phyloP scores from a whole-genome alignment of 2,329 filamentous ascomycete species.

The Colletotrichum ledebouriae region DNA sequence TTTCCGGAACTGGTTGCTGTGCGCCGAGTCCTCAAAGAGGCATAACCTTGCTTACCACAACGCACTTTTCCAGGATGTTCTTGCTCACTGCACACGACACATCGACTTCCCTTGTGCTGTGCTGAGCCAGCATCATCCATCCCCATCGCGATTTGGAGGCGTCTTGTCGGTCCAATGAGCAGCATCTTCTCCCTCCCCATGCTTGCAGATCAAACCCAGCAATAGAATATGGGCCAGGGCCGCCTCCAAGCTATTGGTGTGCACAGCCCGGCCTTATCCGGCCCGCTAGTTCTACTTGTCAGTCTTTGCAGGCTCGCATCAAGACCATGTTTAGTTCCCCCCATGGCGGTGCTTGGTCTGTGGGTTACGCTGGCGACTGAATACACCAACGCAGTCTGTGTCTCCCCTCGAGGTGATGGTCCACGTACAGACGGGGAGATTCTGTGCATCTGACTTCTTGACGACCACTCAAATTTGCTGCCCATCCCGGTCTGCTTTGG shows the following conservation, averaged over 20 bases:
- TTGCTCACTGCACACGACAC: slow-evolving; percentile 32
- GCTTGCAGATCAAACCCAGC: slow-evolving; percentile 16
- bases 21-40: slow-evolving; percentile 27
- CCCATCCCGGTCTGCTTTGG: background rate
- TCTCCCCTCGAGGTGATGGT: slow-evolving; percentile 16
- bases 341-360: slow-evolving; percentile 26
- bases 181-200: slow-evolving; percentile 23
- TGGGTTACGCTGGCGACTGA: slow-evolving; percentile 24
- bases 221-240: slow-evolving; percentile 19
- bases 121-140: slow-evolving; percentile 10
- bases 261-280: slow-evolving; percentile 40
- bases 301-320: slow-evolving; percentile 10
- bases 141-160: slow-evolving; percentile 11
- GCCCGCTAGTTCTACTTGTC: slow-evolving; percentile 17
- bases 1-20: slow-evolving; percentile 5
- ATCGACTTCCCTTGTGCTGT: slow-evolving; percentile 21
- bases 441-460: slow-evolving; percentile 9
- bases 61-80: slow-evolving; percentile 23
- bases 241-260: slow-evolving; percentile 29
- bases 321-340: background rate
- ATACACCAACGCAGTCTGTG: slow-evolving; percentile 16
- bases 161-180: slow-evolving; percentile 19
- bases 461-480: slow-evolving; percentile 8
- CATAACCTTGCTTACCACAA: slow-evolving; percentile 17
- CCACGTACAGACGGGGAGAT: slow-evolving; percentile 23